Conservation (phyloP, 208 protist species). For the Acanthamoeba healyi region DNA sequence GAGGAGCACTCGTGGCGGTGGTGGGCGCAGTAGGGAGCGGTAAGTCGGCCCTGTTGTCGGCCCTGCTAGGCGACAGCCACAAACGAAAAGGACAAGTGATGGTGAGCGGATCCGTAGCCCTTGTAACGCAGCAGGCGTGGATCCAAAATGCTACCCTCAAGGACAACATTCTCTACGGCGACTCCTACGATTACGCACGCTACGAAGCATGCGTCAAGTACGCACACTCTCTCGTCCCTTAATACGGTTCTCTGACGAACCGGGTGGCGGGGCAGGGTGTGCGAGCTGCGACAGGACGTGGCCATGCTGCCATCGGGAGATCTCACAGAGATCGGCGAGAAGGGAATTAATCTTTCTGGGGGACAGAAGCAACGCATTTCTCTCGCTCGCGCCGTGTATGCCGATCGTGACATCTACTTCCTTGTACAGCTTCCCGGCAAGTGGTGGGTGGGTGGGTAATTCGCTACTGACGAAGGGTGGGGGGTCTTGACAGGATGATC, state of each 20-base stretch:
- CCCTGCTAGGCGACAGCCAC: conserved; percentile 89
- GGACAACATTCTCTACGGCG: conserved; percentile 95
- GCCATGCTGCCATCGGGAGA: background rate
- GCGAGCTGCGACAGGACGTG: conserved; percentile 87
- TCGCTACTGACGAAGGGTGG: too few species aligned
- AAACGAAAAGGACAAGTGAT: conserved; percentile 72
- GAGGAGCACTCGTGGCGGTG: conserved; percentile 68
- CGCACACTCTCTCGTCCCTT: background rate
- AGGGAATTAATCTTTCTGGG: conserved; percentile 91
- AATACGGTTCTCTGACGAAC: background rate
- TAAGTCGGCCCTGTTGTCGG: conserved; percentile 87
- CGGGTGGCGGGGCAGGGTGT: background rate
- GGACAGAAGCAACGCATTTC: conserved; percentile 90
- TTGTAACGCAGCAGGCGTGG: conserved; percentile 92
- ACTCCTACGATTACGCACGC: too few species aligned
- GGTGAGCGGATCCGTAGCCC: conserved; percentile 86
- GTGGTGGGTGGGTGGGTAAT: too few species aligned
- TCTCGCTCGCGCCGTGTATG: conserved; percentile 84
- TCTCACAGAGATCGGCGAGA: conserved; percentile 85
- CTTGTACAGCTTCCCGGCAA: background rate
- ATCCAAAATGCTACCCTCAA: conserved; percentile 90
- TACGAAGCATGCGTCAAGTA: too few species aligned
- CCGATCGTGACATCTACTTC: conserved; percentile 87
- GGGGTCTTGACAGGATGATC: conserved; percentile 85
- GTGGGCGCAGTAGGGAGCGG: conserved; percentile 83